Percentiles rank a stretch among this genome's conserved stretches.
Evolutionary conservation across 345 rosid species (phyloP).

Genomic region (Bretschneidera sinensis): DNA sequence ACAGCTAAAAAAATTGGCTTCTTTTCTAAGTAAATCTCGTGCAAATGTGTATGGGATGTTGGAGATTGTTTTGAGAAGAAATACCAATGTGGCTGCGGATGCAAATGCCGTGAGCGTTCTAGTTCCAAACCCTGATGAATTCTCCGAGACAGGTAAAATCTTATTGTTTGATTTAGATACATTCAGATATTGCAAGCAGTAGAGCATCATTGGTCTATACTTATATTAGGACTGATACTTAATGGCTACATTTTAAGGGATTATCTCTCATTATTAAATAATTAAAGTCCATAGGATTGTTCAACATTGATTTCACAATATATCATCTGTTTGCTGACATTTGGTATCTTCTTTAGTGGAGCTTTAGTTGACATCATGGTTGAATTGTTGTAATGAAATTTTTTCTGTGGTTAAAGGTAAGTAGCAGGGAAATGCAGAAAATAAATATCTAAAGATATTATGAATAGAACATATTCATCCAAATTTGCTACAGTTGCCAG

Average conservation of each 20-base stretch:
- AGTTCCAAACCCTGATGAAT: slow-evolving; percentile 57
- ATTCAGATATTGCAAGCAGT: no score
- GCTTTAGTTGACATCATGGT: slow-evolving; percentile 2
- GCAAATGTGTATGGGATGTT: slow-evolving; percentile 55
- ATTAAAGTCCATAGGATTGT: no score
- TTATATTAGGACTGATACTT: not conserved
- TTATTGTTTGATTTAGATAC: slow-evolving; percentile 5
- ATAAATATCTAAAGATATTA: no score
- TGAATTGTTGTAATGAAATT: slow-evolving; percentile 1
- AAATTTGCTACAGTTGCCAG: no score
- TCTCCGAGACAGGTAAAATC: slow-evolving; percentile 46
- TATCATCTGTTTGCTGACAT: not conserved
- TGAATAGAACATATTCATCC: no score
- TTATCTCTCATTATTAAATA: no score
- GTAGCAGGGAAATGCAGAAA: no score
- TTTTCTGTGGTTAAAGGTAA: not conserved
- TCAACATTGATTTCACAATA: not conserved
- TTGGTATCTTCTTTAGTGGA: not conserved
- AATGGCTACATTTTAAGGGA: not conserved
- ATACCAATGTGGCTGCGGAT: slow-evolving; percentile 60
- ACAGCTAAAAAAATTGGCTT: slow-evolving; percentile 63
- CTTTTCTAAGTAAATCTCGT: slow-evolving; percentile 47
- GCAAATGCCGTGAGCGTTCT: slow-evolving; percentile 73
- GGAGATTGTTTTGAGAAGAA: slow-evolving; percentile 75
- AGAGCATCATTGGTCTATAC: not conserved